A percentile compares a stretch with the other conserved stretches of the same genome.
phyloP scores from a whole-genome alignment of 371 early-diverging fungal species.

The Saksenaea oblongispora region DNA sequence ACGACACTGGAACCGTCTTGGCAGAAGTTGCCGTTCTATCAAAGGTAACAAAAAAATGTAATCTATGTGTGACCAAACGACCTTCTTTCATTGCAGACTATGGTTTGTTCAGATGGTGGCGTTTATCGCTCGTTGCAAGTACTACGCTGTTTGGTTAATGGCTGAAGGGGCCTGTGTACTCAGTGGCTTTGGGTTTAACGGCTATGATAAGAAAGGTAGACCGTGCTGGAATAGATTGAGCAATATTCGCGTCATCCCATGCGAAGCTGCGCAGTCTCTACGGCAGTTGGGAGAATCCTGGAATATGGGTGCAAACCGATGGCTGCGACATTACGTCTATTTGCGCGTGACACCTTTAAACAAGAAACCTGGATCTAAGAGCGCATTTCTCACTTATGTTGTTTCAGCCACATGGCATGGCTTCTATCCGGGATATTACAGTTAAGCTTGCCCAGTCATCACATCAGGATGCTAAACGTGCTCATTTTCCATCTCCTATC shows the following conservation, averaged over 20 bases:
- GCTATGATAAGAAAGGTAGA: slow-evolving; percentile 55
- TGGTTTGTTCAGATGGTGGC: slow-evolving; percentile 67
- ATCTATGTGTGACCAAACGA: neutral
- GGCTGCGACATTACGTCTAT: slow-evolving; percentile 87
- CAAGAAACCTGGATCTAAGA: slow-evolving; percentile 55
- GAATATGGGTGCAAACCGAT: slow-evolving; percentile 87
- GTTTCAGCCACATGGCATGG: slow-evolving; percentile 94
- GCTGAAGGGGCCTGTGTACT: slow-evolving; percentile 86
- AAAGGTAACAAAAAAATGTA: neutral
- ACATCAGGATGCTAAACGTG: neutral
- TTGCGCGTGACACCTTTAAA: slow-evolving; percentile 55
- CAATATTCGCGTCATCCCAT: slow-evolving; percentile 70
- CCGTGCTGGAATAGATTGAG: slow-evolving; percentile 58
- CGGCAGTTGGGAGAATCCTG: slow-evolving; percentile 76
- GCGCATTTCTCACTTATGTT: slow-evolving; percentile 71
- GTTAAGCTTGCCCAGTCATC: slow-evolving; percentile 42
- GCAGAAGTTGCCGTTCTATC: neutral
- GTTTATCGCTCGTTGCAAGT: slow-evolving; percentile 73
- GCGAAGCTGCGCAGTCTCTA: slow-evolving; percentile 75
- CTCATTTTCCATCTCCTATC: neutral
- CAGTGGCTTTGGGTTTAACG: slow-evolving; percentile 85
- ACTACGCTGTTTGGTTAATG: slow-evolving; percentile 86
- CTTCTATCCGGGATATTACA: slow-evolving; percentile 87
- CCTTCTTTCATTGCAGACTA: slow-evolving; percentile 20
- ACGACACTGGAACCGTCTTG: neutral